Conservation (phyloP, 495 filamentous ascomycete genomes). For the Tuber umbilicatum region DNA sequence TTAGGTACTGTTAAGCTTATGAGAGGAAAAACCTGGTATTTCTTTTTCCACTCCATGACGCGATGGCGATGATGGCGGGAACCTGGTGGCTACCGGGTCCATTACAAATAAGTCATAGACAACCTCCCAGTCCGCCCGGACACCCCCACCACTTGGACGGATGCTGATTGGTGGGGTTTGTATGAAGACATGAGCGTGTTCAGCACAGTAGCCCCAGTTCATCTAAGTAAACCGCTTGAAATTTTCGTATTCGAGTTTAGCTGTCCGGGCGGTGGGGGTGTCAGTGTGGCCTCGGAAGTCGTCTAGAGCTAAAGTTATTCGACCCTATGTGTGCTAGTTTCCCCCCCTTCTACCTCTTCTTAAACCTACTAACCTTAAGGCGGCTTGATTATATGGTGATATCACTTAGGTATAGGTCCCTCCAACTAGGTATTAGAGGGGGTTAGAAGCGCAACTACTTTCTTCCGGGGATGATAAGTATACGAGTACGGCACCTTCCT, state of each 20-base stretch:
- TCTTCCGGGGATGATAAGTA: not conserved
- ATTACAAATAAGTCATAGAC: not conserved
- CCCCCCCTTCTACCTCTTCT: no score
- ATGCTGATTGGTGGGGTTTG: no score
- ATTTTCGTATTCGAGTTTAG: no score
- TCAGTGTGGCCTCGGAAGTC: no score
- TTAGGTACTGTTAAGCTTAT: not conserved
- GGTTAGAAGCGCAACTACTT: not conserved
- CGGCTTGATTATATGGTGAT: not conserved
- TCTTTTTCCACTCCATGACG: not conserved
- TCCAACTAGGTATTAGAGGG: not conserved
- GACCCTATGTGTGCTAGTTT: not conserved
- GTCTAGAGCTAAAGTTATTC: not conserved
- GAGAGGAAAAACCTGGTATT: not conserved
- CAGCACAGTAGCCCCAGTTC: no score
- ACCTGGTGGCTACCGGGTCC: not conserved
- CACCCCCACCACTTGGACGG: no score
- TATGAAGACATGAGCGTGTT: no score
- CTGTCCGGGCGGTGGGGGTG: no score
- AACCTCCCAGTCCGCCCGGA: no score
- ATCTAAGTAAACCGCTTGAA: no score
- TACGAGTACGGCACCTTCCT: not conserved
- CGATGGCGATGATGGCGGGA: accelerated
- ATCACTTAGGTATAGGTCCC: not conserved
- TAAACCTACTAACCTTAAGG: not conserved